Conservation (phyloP, 1,139 yeast genomes). For the Geotrichum fermentans region DNA sequence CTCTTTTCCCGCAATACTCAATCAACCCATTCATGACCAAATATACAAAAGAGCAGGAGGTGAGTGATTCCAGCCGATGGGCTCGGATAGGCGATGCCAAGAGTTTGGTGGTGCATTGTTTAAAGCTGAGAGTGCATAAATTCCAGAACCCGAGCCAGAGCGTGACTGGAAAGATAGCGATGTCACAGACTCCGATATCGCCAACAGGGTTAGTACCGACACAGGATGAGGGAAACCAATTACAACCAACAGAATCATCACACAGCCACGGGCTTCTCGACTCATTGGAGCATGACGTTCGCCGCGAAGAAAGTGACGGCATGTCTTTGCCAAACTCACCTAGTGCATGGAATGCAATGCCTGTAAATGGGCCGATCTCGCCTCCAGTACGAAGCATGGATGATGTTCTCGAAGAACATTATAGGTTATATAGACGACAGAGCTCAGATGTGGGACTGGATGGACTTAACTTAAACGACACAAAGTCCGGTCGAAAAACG, state of each 20-base stretch:
- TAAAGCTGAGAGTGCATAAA: conserved; percentile 1
- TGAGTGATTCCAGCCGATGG: background rate
- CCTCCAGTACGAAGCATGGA: conserved; percentile 22
- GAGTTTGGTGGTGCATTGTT: conserved; percentile 13
- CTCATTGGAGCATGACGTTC: no score
- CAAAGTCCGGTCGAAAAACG: background rate
- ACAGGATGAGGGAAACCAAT: no score
- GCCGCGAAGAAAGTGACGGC: no score
- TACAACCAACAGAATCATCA: no score
- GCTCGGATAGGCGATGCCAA: conserved; percentile 5
- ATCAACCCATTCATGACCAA: conserved; percentile 15
- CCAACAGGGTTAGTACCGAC: no score
- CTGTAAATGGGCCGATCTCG: no score
- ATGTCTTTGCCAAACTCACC: background rate
- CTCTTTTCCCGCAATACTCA: conserved; percentile 8
- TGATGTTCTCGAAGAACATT: conserved; percentile 24
- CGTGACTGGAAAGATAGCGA: background rate
- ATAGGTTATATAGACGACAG: conserved; percentile 21
- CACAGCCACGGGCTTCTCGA: no score
- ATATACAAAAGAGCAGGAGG: conserved; percentile 13
- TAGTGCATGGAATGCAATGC: no score
- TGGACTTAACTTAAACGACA: background rate
- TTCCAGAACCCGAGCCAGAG: background rate
- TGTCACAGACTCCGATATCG: background rate
- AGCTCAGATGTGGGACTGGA: background rate